Conservation (phyloP, 164 flowering plant genomes). For the Dillenia turbinata region DNA sequence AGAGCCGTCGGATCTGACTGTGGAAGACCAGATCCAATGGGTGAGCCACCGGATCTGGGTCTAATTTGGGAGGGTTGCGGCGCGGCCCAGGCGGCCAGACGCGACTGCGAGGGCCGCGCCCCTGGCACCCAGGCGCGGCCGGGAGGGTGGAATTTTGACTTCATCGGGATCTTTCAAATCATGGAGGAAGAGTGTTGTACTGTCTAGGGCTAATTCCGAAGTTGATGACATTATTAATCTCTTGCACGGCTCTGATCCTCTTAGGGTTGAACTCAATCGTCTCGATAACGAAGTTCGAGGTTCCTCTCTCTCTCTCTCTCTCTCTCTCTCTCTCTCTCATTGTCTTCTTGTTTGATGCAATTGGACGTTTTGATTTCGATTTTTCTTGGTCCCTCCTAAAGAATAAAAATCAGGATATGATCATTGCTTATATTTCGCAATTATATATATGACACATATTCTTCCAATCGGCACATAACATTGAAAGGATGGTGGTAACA, state of each 20-base stretch:
- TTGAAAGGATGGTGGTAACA: too few relatives aligned
- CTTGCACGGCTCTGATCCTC: slow-evolving; percentile 68
- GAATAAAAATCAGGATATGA: not conserved
- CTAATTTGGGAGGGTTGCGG: too few relatives aligned
- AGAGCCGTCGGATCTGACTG: too few relatives aligned
- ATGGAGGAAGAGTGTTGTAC: slow-evolving; percentile 19
- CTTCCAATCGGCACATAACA: too few relatives aligned
- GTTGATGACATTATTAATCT: slow-evolving; percentile 47
- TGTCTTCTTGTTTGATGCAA: not conserved
- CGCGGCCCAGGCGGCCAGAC: too few relatives aligned
- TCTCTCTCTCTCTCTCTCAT: too few relatives aligned
- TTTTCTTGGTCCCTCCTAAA: not conserved
- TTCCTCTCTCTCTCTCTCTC: slow-evolving; percentile 4
- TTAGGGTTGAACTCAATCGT: slow-evolving; percentile 61
- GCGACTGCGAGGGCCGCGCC: too few relatives aligned
- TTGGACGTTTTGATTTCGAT: not conserved
- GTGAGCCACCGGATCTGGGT: too few relatives aligned
- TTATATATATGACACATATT: too few relatives aligned
- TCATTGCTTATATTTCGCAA: too few relatives aligned
- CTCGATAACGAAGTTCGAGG: slow-evolving; percentile 68
- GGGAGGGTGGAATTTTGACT: slow-evolving; percentile 13
- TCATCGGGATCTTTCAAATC: slow-evolving; percentile 35
- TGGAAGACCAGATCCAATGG: too few relatives aligned
- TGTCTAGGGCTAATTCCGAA: slow-evolving; percentile 32
- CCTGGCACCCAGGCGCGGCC: too few relatives aligned